Percentiles rank a stretch among this genome's conserved stretches.
These are phyloP conservation scores for Nicotiana knightiana DNA, from an alignment of 257 asterid species.

Conservation along the genomic window DNA sequence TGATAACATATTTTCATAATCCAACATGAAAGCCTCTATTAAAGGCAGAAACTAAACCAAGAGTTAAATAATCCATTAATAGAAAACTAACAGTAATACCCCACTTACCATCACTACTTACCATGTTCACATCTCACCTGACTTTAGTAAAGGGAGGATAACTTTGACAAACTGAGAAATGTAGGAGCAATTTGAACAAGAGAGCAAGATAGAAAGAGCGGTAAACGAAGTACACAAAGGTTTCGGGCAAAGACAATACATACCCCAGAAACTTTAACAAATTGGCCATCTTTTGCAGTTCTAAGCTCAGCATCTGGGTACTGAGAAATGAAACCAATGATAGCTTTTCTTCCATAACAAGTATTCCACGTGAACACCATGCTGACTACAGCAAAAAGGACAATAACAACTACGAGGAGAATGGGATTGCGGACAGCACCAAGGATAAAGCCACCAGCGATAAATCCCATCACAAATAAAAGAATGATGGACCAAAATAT, in stretches of 20 bases:
- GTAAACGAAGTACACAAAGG: background rate
- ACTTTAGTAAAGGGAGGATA: background rate
- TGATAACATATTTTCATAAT: background rate
- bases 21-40: background rate
- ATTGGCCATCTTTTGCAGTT: conserved; percentile 80
- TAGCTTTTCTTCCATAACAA: conserved; percentile 65
- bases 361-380: conserved; percentile 62
- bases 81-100: background rate
- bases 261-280: conserved; percentile 90
- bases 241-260: conserved; percentile 17
- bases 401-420: conserved; percentile 47
- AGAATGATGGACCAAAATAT: conserved; percentile 63
- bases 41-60: background rate
- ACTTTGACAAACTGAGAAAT: background rate
- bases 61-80: background rate
- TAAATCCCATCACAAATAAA: conserved; percentile 77
- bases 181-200: background rate
- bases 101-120: background rate
- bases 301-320: conserved; percentile 77
- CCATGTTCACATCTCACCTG: background rate
- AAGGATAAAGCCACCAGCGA: conserved; percentile 77
- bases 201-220: background rate
- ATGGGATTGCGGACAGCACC: conserved; percentile 68
- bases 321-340: conserved; percentile 42
- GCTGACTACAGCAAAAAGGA: conserved; percentile 42